Base-by-base conservation (phyloP, 2,329 filamentous ascomycete genomes). In the Cordyceps pruinosa region DNA sequence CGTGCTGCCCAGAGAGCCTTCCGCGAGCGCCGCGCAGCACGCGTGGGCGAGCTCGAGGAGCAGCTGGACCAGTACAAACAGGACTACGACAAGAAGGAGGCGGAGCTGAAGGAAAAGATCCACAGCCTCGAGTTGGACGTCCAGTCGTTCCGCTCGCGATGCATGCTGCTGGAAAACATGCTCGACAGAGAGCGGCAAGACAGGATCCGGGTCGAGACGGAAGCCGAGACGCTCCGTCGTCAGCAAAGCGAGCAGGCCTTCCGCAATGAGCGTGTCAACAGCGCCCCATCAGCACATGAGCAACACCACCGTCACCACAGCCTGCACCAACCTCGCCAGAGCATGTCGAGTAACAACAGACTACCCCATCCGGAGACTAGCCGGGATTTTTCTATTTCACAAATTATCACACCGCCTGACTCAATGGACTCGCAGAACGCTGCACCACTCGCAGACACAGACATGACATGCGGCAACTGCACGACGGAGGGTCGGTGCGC, bases 1-100 rank as follows among this genome's bases (percentile, higher is more conserved):
- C 83, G 94, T 59, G 89, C 90, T 47, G 93, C 93, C 3, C 93
- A 97, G 74, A 80, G 93, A 58, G 90, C 89, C 1, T 97, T 97
- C 72, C 83, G 93, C 34, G 91, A 96, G 73, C 81, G 93, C 58
- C 84, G 93, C 61, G 90, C 90, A 2, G 89, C 90, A 25, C 88
- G 90, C 39, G 89, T 97, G 7, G 86, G 88, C 39, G 92, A 87
- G 68, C 73, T 88, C 32, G 84, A 89, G 69, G 83, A 86, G 63
- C 81, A 85, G 66, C 73, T 88, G 7, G 82, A 86, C 4, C 79
- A 84, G 59, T 75, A 83, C 46, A 82, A 80, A 64, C 79, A 81
- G 41, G 75, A 75, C 17, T 74, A 83, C 48, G 79, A 84, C 8
- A 78, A 83, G 61, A 73, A 75, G 46, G 81, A 86, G 61, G 72